phyloP scores from a whole-genome alignment of 2,329 filamentous ascomycete genomes.

The Calonectria ilicicola region DNA sequence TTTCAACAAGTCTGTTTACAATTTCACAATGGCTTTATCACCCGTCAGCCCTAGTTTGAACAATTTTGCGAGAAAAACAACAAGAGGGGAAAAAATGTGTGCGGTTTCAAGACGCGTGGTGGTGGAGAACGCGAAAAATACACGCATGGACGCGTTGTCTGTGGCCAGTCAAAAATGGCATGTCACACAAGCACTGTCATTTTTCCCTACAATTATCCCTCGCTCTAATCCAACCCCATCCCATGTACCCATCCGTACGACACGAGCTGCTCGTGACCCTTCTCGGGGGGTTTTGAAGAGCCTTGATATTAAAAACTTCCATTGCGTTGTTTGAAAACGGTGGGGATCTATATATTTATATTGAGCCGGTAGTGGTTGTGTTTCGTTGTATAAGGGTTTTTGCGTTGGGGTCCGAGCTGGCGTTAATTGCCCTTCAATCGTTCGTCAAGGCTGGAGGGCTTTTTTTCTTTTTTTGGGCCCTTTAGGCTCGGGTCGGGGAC shows the following conservation, averaged over 20 bases:
- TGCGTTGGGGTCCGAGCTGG: background rate
- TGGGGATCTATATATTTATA: background rate
- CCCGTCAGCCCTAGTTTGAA: slow-evolving; percentile 9
- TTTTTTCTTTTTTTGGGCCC: background rate
- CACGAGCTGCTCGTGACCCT: background rate
- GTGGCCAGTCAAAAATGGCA: slow-evolving; percentile 3
- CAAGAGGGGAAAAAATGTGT: background rate
- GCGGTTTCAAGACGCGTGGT: slow-evolving; percentile 18
- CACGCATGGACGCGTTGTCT: slow-evolving; percentile 26
- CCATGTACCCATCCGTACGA: background rate
- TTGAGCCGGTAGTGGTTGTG: background rate
- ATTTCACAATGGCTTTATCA: background rate
- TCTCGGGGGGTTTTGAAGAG: background rate
- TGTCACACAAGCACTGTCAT: slow-evolving; percentile 4
- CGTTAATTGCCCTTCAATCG: background rate
- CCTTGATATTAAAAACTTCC: background rate
- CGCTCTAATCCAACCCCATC: background rate
- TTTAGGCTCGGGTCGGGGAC: background rate
- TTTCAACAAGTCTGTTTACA: slow-evolving; percentile 5
- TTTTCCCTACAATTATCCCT: background rate
- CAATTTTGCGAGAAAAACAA: background rate
- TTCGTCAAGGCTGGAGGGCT: background rate
- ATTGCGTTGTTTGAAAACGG: background rate
- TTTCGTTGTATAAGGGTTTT: background rate
- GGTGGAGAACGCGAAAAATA: slow-evolving; percentile 20